phyloP scores from a whole-genome alignment of 352 stramenopile genomes.

The Globisporangium spinosum region DNA sequence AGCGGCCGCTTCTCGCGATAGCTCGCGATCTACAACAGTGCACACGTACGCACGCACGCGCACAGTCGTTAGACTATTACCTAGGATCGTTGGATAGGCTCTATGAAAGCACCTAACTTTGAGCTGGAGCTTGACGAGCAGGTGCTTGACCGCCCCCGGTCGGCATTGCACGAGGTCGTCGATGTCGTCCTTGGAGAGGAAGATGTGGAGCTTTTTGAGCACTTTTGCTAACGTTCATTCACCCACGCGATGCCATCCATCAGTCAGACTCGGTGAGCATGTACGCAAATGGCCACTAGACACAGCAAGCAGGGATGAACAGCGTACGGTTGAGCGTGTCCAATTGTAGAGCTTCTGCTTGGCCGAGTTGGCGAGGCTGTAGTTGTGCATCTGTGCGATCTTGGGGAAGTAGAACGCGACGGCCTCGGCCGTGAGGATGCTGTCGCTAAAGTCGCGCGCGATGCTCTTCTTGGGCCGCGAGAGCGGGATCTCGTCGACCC shows the following conservation, averaged over 20 bases:
- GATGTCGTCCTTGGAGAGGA: conserved; percentile 88
- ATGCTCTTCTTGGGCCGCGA: conserved; percentile 95
- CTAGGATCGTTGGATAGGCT: background rate
- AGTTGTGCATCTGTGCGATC: conserved; percentile 96
- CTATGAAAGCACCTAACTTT: conserved; percentile 48
- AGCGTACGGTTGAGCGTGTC: conserved; percentile 89
- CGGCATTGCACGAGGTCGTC: conserved; percentile 90
- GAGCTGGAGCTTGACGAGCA: conserved; percentile 89
- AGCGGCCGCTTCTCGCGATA: conserved; percentile 59
- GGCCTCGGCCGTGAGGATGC: conserved; percentile 88
- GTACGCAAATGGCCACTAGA: conserved; percentile 1
- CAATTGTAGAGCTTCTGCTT: conserved; percentile 96
- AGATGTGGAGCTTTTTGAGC: conserved; percentile 77
- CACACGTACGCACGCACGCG: background rate
- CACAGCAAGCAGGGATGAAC: background rate
- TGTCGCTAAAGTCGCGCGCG: conserved; percentile 93
- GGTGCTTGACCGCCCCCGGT: conserved; percentile 84
- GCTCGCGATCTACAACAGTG: conserved; percentile 59
- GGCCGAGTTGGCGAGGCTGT: conserved; percentile 90
- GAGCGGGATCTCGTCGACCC: conserved; percentile 94
- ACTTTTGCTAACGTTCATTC: conserved; percentile 55
- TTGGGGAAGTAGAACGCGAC: conserved; percentile 94
- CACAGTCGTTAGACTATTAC: background rate
- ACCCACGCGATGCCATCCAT: background rate
- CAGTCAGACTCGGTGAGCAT: background rate